Conservation (phyloP, 176 grass and related monocot genomes). For the Cenchrus purpureus region DNA sequence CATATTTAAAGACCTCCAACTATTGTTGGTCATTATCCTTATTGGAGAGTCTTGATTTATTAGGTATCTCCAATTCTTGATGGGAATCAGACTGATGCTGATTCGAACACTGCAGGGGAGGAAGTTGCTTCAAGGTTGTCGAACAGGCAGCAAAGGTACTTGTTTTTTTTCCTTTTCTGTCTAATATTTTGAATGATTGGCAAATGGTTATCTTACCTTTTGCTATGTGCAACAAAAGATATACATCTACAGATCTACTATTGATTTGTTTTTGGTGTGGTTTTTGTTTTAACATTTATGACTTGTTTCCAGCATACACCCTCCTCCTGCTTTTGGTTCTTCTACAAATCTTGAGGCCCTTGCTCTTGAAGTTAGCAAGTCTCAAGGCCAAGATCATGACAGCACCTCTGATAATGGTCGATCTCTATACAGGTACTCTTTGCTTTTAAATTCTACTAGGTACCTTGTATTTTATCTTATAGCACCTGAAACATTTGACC, state of each 20-base stretch:
- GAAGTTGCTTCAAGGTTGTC: conserved; percentile 68
- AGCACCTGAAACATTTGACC: background rate
- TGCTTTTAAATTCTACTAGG: background rate
- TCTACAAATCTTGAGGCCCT: conserved; percentile 91
- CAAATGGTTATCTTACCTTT: conserved; percentile 17
- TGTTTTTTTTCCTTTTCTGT: conserved; percentile 29
- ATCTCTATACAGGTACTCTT: conserved; percentile 63
- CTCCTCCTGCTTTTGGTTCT: conserved; percentile 95
- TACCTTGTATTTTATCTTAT: background rate
- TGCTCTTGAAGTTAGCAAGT: conserved; percentile 74
- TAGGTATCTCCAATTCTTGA: conserved; percentile 77
- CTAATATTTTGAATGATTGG: conserved; percentile 14
- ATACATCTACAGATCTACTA: conserved; percentile 4
- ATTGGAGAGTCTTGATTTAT: conserved; percentile 61
- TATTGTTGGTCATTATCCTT: conserved; percentile 44
- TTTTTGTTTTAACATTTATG: conserved; percentile 36
- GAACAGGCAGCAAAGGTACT: conserved; percentile 76
- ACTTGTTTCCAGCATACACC: conserved; percentile 66
- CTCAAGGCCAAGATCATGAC: conserved; percentile 61
- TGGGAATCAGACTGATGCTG: conserved; percentile 69
- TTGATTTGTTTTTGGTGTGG: background rate
- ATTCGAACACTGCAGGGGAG: conserved; percentile 67
- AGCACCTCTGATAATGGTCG: conserved; percentile 59
- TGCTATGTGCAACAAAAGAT: background rate
- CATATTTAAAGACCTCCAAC: conserved; percentile 14